Evolutionary conservation across 106 monocot genomes (phyloP).

Genomic region (Cymbidium sinense): DNA sequence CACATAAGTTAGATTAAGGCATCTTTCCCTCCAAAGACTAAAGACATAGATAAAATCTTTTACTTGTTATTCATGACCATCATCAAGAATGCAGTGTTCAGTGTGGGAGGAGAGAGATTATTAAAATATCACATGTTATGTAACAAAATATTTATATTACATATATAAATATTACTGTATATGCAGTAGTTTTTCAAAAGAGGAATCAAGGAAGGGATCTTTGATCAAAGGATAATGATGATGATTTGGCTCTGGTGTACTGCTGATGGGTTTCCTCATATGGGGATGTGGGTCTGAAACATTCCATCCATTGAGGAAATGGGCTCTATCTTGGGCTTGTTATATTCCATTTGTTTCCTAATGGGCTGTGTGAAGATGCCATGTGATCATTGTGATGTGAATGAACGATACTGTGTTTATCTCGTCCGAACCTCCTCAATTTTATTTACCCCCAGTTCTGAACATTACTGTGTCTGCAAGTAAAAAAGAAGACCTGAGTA

Average conservation of each 20-base stretch:
- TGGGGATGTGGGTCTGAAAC: constrained; percentile 48
- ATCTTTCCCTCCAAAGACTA: background rate
- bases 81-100: background rate
- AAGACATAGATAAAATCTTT: background rate
- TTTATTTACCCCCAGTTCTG: background rate
- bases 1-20: background rate
- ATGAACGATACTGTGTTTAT: constrained; percentile 37
- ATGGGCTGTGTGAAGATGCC: constrained; percentile 55
- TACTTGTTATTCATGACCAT: background rate
- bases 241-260: constrained; percentile 7
- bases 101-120: no score
- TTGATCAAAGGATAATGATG: constrained; percentile 1
- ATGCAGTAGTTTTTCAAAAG: background rate
- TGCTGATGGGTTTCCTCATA: constrained; percentile 11
- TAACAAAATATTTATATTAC: no score
- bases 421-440: constrained; percentile 12
- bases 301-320: constrained; percentile 43
- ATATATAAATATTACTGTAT: no score
- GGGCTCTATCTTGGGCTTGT: constrained; percentile 30
- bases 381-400: constrained; percentile 68
- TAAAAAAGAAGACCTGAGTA: constrained; percentile 2
- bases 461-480: background rate
- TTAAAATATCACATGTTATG: no score
- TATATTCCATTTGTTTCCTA: constrained; percentile 82
- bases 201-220: constrained; percentile 27